Conservation (phyloP, 176 grass and related monocot species). For the Eragrostis curvula region DNA sequence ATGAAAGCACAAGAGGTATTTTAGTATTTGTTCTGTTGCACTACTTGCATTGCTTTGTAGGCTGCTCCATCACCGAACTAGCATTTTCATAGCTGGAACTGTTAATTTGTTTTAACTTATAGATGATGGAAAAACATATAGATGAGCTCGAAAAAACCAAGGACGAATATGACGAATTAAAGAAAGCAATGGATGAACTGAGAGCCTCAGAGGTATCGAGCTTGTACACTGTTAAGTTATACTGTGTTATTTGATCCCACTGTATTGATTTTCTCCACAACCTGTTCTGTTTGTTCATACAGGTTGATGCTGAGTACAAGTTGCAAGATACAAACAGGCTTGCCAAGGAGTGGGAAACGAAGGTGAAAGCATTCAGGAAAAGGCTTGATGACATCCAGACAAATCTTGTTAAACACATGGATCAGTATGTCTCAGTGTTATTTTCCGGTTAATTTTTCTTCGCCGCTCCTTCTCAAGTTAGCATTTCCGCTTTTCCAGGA, state of each 20-base stretch:
- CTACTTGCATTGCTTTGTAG: conserved; percentile 26
- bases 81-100: conserved; percentile 14
- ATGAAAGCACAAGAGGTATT: conserved; percentile 69
- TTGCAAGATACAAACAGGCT: conserved; percentile 81
- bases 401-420: conserved; percentile 81
- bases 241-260: conserved; percentile 17
- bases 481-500: conserved; percentile 52
- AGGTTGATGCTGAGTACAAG: conserved; percentile 87
- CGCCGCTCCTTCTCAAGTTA: not conserved
- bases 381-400: conserved; percentile 66
- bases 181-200: conserved; percentile 87
- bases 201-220: conserved; percentile 71
- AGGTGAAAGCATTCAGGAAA: conserved; percentile 78
- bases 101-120: conserved; percentile 32
- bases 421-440: conserved; percentile 64
- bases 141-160: conserved; percentile 86
- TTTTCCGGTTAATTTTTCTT: not conserved
- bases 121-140: conserved; percentile 91
- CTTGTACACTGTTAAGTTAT: conserved; percentile 16
- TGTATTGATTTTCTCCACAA: conserved; percentile 1
- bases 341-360: conserved; percentile 82
- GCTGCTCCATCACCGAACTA: not conserved
- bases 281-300: conserved; percentile 23
- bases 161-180: conserved; percentile 74
- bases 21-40: conserved; percentile 52